Base-by-base conservation (phyloP, 768 basidiomycete species). In the Lactarius sp. region DNA sequence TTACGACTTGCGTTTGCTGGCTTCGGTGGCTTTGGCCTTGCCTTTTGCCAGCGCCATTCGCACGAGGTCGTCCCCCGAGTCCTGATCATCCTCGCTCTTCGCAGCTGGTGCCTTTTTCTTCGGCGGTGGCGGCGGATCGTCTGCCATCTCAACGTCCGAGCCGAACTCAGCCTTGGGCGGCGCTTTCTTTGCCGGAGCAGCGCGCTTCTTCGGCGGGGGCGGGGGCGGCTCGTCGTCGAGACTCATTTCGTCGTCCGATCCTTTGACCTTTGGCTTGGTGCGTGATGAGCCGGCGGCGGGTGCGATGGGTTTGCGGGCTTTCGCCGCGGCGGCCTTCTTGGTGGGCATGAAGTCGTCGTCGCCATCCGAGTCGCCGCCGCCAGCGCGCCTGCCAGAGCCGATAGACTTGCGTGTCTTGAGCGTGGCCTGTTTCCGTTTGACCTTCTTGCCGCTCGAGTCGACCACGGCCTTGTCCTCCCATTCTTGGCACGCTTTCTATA, bases 1-100 rank as follows among this genome's bases (percentile, higher is more conserved):
- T 37, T 56, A 87, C 90, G 83, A 88, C 74, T 91, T 92, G 49
- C 88, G 84, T 74, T 92, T 92, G 50, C 56, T 33, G 16, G 70
- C 68, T 18, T 72, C 71, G 69, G 77, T 77, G 2, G 74, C 78
- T 67, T 83, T 85, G 42, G 72, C 78, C 61, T 82, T 83, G 39
- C 73, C 77, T 60, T 79, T 83, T 7, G 72, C 68, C 0, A 72
- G 64, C 18, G 70, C 70, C 50, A 66, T 69, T 49, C 65, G 62
- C 8, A 69, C 56, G 68, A 75, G 70, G 61, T 73, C 71, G 47
- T 76, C 65, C 41, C 79, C 80, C 10, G 76, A 73, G 44, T 81
- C 82, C 8, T 76, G 76, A 27, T 82, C 82, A 1, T 27, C 22
- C 22, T 20, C 47, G 2, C 47, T 53, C 42, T 66, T 68, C 55